Evolutionary conservation across 2,329 filamentous ascomycete species (phyloP), one percentile per base, ranked within the genome.

Genomic region (Epichloe glyceriae): DNA sequence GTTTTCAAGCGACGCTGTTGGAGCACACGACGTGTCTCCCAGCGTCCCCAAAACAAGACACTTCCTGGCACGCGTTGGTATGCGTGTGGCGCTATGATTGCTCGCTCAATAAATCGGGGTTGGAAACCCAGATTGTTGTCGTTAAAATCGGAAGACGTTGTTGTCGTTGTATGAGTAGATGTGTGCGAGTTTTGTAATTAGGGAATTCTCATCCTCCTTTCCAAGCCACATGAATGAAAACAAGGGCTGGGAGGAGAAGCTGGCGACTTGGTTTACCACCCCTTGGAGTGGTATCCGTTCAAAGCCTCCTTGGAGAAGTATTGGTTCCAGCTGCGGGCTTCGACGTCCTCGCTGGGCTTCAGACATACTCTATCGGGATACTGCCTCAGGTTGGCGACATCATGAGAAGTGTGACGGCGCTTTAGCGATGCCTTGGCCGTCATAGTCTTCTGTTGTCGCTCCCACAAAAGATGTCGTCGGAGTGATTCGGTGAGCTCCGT

Each of bases 401-500:
- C 90, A 57, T 91, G 86, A 2, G 91, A 87, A 7, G 90, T 95
- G 65, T 96, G 89, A 53, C 88, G 78, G 55, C 91, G 82, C 74
- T 95, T 94, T 52, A 95, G 76, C 50, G 91, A 87, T 1, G 90
- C 88, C 56, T 91, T 90, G 60, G 84, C 87, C 7, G 88, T 91
- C 35, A 86, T 85, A 53, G 88, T 88, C 76, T 93, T 95, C 64
- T 97, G 91, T 63, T 95, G 88, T 49, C 93, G 85, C 67, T 98
- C 93, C 86, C 88, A 95, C 15, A 97, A 78, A 15, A 98, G 82
- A 60, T 96, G 87, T 59, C 89, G 86, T 20, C 93, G 82, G 3
- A 98, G 81, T 20, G 88, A 95, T 65, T 95, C 89, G 2, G 91
- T 96, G 50, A 98, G 74, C 70, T 98, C 93, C 0, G 88, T 94